Percentiles rank a stretch among this genome's conserved stretches.
Evolutionary conservation across 257 asterid genomes (phyloP).

Genomic region (Solanum chmielewskii): DNA sequence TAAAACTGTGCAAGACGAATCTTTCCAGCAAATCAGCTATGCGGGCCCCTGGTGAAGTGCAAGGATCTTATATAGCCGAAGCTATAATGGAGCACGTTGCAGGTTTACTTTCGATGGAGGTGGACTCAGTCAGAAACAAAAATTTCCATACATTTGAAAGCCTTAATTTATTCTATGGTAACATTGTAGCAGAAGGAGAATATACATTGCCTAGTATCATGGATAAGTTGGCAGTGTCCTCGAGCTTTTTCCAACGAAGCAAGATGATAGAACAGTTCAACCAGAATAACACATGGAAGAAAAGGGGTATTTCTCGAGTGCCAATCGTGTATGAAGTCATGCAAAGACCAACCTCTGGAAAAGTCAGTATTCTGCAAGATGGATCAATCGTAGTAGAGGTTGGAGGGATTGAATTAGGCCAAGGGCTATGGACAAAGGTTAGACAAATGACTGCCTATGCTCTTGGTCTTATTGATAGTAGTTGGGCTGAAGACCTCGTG

Average conservation of each 20-base stretch:
- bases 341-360: slow-evolving; percentile 42
- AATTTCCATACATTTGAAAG: slow-evolving; percentile 54
- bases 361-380: slow-evolving; percentile 59
- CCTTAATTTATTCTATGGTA: slow-evolving; percentile 31
- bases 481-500: slow-evolving; percentile 33
- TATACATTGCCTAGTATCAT: slow-evolving; percentile 44
- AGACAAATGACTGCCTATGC: slow-evolving; percentile 58
- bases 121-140: slow-evolving; percentile 27
- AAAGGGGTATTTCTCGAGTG: slow-evolving; percentile 66
- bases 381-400: slow-evolving; percentile 65
- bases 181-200: slow-evolving; percentile 27
- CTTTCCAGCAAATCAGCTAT: slow-evolving; percentile 47
- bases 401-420: slow-evolving; percentile 73
- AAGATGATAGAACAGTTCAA: slow-evolving; percentile 30
- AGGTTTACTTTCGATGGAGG: slow-evolving; percentile 29
- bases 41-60: slow-evolving; percentile 78
- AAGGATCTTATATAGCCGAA: slow-evolving; percentile 63
- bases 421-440: slow-evolving; percentile 77
- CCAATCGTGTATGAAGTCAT: slow-evolving; percentile 31
- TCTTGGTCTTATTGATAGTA: slow-evolving; percentile 35
- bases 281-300: slow-evolving; percentile 25
- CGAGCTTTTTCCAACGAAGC: slow-evolving; percentile 23
- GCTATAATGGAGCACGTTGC: slow-evolving; percentile 56
- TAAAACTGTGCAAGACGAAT: slow-evolving; percentile 63
- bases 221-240: slow-evolving; percentile 39